These are phyloP conservation scores for Paecilomyces niveus DNA, from an alignment of 2,329 filamentous ascomycete genomes.

Conservation along the genomic window DNA sequence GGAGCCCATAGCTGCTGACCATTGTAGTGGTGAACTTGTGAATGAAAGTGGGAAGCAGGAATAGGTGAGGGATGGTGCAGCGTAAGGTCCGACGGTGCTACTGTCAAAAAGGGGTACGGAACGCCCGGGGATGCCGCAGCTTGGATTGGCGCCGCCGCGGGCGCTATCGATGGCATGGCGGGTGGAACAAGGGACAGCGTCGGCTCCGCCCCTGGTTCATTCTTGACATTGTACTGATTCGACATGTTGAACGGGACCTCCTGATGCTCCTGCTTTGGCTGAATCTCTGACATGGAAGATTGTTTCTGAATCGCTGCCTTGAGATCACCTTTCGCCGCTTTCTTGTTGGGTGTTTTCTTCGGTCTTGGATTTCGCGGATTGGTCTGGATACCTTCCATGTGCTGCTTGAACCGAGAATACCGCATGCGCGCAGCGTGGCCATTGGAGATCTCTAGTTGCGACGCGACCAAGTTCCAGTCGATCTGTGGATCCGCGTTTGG, in stretches of 20 bases:
- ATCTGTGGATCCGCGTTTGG: slow-evolving; percentile 29
- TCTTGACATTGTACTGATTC: neutral
- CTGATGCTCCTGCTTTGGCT: slow-evolving; percentile 3
- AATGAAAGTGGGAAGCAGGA: slow-evolving; percentile 2
- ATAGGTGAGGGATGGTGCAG: slow-evolving; percentile 7
- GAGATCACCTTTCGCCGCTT: slow-evolving; percentile 6
- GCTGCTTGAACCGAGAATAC: slow-evolving; percentile 47
- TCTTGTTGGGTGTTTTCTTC: slow-evolving; percentile 19
- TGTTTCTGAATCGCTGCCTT: slow-evolving; percentile 8
- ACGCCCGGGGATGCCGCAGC: slow-evolving; percentile 4
- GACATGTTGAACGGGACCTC: neutral
- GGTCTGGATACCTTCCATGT: slow-evolving; percentile 41
- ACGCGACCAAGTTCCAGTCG: slow-evolving; percentile 48
- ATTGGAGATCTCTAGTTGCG: slow-evolving; percentile 45
- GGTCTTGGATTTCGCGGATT: slow-evolving; percentile 12
- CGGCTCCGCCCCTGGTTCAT: slow-evolving; percentile 2
- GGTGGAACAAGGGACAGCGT: slow-evolving; percentile 2
- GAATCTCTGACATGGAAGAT: slow-evolving; percentile 4
- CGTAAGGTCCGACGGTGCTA: slow-evolving; percentile 12
- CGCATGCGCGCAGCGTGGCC: slow-evolving; percentile 53
- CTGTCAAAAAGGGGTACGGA: slow-evolving; percentile 7
- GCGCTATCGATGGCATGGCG: slow-evolving; percentile 8
- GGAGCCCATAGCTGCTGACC: slow-evolving; percentile 14
- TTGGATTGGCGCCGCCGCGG: neutral
- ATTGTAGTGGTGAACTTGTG: neutral